Percentiles rank a stretch among this genome's conserved stretches.
These are phyloP conservation scores for Verbascum thapsus DNA, from an alignment of 257 asterid species.

Conservation along the genomic window DNA sequence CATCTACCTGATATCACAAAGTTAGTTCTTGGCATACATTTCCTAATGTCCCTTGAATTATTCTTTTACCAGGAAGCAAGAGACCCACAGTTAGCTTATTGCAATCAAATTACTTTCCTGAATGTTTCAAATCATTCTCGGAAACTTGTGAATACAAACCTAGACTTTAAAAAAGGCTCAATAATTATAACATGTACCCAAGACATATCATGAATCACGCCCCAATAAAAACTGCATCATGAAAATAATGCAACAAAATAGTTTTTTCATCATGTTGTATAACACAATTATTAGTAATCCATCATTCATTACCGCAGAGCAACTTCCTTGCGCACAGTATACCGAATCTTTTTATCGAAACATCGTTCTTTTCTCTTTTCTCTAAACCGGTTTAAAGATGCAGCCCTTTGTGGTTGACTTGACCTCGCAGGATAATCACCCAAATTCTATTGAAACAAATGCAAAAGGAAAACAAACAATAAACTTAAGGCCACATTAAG, in stretches of 20 bases:
- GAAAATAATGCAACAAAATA: not conserved
- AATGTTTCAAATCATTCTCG: not conserved
- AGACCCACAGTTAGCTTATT: not conserved
- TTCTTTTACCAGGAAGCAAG: not conserved
- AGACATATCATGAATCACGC: not conserved
- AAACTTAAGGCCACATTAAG: conserved; percentile 7
- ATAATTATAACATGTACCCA: not conserved
- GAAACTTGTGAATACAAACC: not conserved
- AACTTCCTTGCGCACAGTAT: conserved; percentile 96
- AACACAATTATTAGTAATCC: not conserved
- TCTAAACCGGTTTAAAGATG: conserved; percentile 88
- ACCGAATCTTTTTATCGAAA: conserved; percentile 92
- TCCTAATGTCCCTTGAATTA: not conserved
- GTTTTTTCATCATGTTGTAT: not conserved
- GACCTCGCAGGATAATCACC: conserved; percentile 74
- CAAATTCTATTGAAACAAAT: conserved; percentile 48
- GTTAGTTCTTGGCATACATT: not conserved
- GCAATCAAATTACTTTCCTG: not conserved
- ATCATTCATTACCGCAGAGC: conserved; percentile 73
- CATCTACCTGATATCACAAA: not conserved
- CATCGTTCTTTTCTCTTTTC: conserved; percentile 95
- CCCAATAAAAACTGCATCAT: not conserved
- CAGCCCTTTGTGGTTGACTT: conserved; percentile 88
- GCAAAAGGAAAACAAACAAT: conserved; percentile 18
- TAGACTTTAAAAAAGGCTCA: not conserved